Conservation (phyloP, 2,329 filamentous ascomycete species). For the Pseudogymnoascus sp. region DNA sequence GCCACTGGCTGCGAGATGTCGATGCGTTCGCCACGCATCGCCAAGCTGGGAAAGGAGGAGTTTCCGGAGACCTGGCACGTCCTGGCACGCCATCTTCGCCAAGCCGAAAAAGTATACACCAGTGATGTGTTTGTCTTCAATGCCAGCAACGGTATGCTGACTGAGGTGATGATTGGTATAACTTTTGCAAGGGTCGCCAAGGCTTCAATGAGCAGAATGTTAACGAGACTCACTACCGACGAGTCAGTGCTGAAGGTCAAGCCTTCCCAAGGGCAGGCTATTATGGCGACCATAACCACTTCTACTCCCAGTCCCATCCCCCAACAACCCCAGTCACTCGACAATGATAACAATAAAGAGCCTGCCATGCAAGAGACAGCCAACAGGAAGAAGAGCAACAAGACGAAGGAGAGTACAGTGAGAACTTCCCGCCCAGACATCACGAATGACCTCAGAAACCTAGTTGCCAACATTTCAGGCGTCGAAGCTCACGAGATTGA, state of each 20-base stretch:
- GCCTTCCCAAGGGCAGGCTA: too few relatives aligned
- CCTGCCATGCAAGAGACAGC: too few relatives aligned
- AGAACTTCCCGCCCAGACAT: not conserved
- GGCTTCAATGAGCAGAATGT: conserved; percentile 25
- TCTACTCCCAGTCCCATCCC: too few relatives aligned
- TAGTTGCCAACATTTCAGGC: conserved; percentile 27
- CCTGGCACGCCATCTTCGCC: conserved; percentile 21
- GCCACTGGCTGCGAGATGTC: conserved; percentile 26
- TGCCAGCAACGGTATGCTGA: conserved; percentile 22
- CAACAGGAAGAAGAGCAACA: not conserved
- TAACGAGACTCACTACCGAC: conserved; percentile 21
- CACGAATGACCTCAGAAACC: not conserved
- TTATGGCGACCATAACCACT: too few relatives aligned
- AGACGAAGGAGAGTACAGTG: not conserved
- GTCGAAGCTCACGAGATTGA: conserved; percentile 33
- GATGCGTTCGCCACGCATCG: conserved; percentile 26
- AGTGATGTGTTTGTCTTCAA: conserved; percentile 33
- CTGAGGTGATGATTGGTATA: conserved; percentile 31
- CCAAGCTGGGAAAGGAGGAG: conserved; percentile 9
- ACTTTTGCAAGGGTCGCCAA: conserved; percentile 26
- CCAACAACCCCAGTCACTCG: too few relatives aligned
- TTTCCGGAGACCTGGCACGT: conserved; percentile 25
- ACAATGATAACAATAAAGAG: too few relatives aligned
- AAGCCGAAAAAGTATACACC: conserved; percentile 23
- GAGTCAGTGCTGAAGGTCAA: not conserved